A percentile compares a stretch with the other conserved stretches of the same genome.
Evolutionary conservation across 192 early-diverging fungal species (phyloP).

Genomic region (Hyaloraphidium curvatum): DNA sequence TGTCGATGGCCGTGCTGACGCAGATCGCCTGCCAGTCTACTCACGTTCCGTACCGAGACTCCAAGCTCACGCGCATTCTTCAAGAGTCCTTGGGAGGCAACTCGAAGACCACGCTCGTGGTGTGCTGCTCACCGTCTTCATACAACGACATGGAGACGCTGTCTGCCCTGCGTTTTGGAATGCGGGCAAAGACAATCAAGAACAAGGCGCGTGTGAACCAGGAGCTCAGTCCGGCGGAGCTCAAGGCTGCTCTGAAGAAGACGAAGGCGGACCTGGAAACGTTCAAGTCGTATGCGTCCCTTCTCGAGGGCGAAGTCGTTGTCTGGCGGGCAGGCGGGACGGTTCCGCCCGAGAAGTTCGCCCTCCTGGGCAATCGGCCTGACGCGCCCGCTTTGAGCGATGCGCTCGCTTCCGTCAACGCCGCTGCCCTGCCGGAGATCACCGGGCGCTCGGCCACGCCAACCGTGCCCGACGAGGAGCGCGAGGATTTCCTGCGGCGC

Average conservation of each 20-base stretch:
- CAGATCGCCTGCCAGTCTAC: slow-evolving; percentile 36
- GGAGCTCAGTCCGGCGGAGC: slow-evolving; percentile 81
- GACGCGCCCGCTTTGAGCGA: background rate
- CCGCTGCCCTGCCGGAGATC: background rate
- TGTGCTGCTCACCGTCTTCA: slow-evolving; percentile 94
- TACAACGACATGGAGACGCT: slow-evolving; percentile 95
- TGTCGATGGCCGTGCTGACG: background rate
- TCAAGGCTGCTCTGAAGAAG: slow-evolving; percentile 86
- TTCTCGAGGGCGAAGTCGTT: slow-evolving; percentile 72
- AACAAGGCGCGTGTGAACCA: slow-evolving; percentile 99
- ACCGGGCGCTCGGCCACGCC: slow-evolving; percentile 46
- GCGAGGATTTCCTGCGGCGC: slow-evolving; percentile 81
- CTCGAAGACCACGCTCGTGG: slow-evolving; percentile 95
- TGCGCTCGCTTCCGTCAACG: background rate
- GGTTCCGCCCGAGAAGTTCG: slow-evolving; percentile 37
- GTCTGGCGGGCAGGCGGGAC: slow-evolving; percentile 70
- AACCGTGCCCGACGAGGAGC: slow-evolving; percentile 63
- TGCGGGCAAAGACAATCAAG: slow-evolving; percentile 96
- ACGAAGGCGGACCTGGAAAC: slow-evolving; percentile 59
- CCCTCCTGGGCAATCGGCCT: slow-evolving; percentile 17
- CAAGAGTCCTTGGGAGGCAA: slow-evolving; percentile 99
- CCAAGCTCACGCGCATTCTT: slow-evolving; percentile 94
- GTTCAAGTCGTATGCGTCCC: slow-evolving; percentile 63
- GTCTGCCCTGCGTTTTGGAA: slow-evolving; percentile 87
- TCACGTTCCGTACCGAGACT: slow-evolving; percentile 97